phyloP scores from a whole-genome alignment of 2,329 filamentous ascomycete species.

The Fulvia fulva region DNA sequence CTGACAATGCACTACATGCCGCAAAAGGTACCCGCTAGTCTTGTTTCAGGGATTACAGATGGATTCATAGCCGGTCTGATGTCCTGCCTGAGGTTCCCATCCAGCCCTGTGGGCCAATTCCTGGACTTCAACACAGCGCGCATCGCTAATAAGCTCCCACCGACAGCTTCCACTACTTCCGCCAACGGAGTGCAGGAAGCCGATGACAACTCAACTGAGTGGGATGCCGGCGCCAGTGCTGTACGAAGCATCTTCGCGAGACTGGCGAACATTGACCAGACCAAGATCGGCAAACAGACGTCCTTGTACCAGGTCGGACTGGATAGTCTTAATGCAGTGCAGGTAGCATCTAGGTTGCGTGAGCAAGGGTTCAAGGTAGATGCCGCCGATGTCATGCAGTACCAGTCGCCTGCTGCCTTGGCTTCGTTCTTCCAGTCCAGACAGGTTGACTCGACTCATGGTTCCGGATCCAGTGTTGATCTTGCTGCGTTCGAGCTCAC shows the following conservation, averaged over 20 bases:
- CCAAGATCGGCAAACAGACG: conserved; percentile 55
- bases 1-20: conserved; percentile 47
- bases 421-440: conserved; percentile 10
- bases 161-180: not conserved
- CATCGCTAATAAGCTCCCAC: conserved; percentile 17
- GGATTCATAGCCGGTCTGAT: conserved; percentile 29
- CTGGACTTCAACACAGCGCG: conserved; percentile 12
- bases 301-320: conserved; percentile 86
- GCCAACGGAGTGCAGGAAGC: not conserved
- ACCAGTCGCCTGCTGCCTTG: conserved; percentile 27
- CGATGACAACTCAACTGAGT: conserved; percentile 29
- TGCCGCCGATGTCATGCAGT: conserved; percentile 70
- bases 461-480: conserved; percentile 37
- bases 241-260: conserved; percentile 56
- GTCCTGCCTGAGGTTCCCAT: conserved; percentile 28
- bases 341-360: conserved; percentile 67
- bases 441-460: not conserved
- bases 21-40: conserved; percentile 56
- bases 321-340: conserved; percentile 82
- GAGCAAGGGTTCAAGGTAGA: conserved; percentile 56
- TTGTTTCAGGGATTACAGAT: conserved; percentile 23
- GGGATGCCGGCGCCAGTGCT: conserved; percentile 49
- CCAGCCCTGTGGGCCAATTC: conserved; percentile 23
- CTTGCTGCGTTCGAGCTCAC: conserved; percentile 50
- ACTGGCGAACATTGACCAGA: conserved; percentile 52